Percentiles rank a stretch among this genome's conserved stretches.
phyloP scores from a whole-genome alignment of 2,329 filamentous ascomycete species.

The Phialophora chinensis region DNA sequence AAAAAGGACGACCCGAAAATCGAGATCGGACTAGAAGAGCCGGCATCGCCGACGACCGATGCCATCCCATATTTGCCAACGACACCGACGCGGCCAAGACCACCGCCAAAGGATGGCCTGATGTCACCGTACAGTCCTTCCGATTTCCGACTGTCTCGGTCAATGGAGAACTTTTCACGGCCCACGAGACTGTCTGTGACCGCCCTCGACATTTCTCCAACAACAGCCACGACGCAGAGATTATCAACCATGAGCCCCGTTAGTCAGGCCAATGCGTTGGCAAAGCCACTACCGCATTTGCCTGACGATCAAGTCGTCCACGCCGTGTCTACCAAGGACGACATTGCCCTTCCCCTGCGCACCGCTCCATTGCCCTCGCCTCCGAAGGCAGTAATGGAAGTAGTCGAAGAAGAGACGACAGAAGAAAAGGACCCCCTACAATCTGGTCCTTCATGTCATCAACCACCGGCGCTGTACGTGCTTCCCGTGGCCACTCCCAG shows the following conservation, averaged over 20 bases:
- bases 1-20: constrained; percentile 10
- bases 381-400: constrained; percentile 27
- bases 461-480: background rate
- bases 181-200: constrained; percentile 34
- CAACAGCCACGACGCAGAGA: constrained; percentile 8
- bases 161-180: constrained; percentile 60
- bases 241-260: constrained; percentile 26
- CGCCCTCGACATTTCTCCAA: constrained; percentile 25
- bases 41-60: constrained; percentile 38
- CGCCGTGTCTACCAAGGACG: constrained; percentile 39
- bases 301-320: constrained; percentile 34
- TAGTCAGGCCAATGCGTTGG: constrained; percentile 19
- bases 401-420: constrained; percentile 23
- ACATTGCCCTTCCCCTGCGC: constrained; percentile 34
- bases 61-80: constrained; percentile 44
- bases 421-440: background rate
- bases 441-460: background rate
- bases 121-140: constrained; percentile 27
- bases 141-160: constrained; percentile 45
- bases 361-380: constrained; percentile 34
- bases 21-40: constrained; percentile 20
- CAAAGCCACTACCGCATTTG: constrained; percentile 33
- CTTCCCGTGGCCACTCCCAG: background rate
- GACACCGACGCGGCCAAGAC: constrained; percentile 41
- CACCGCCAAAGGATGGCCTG: constrained; percentile 34